Percentiles rank a stretch among this genome's conserved stretches.
These are phyloP conservation scores for Cyberlindnera lachancei DNA, from an alignment of 805 yeast genomes.

Conservation along the genomic window DNA sequence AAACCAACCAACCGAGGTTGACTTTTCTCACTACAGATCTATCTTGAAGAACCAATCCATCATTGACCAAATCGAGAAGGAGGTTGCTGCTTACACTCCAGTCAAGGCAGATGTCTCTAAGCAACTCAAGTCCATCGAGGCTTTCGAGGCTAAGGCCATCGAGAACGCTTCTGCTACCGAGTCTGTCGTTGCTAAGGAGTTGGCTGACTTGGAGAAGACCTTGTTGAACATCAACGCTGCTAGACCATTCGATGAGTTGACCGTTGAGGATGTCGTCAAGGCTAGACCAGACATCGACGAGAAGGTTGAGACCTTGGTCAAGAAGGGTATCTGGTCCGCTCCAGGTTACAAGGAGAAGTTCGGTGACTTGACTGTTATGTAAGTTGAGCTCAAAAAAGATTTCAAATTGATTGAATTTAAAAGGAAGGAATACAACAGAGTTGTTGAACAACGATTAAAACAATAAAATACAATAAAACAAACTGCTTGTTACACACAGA, in stretches of 20 bases:
- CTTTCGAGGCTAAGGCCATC: constrained; percentile 91
- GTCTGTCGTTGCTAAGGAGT: constrained; percentile 77
- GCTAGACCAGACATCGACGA: constrained; percentile 98
- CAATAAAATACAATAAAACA: too few relatives aligned
- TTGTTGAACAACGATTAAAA: too few relatives aligned
- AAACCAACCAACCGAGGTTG: constrained; percentile 69
- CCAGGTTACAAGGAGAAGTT: constrained; percentile 99
- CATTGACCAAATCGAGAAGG: constrained; percentile 72
- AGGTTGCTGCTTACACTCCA: constrained; percentile 72
- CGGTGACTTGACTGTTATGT: constrained; percentile 93
- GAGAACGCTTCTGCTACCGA: constrained; percentile 95
- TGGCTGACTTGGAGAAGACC: constrained; percentile 78
- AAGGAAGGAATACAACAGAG: too few relatives aligned
- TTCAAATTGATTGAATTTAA: too few relatives aligned
- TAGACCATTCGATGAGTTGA: constrained; percentile 95
- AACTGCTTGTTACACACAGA: too few relatives aligned
- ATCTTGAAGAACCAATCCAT: constrained; percentile 75
- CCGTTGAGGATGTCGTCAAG: constrained; percentile 87
- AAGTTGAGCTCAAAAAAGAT: too few relatives aligned
- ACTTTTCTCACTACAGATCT: constrained; percentile 73
- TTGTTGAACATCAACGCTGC: constrained; percentile 92
- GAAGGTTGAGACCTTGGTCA: constrained; percentile 90
- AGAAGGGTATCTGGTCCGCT: constrained; percentile 95
- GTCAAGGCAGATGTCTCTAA: constrained; percentile 78
- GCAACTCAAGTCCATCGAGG: constrained; percentile 85